Evolutionary conservation across 1,284 basidiomycete species (phyloP).

Genomic region (Wallemia ichthyophaga): DNA sequence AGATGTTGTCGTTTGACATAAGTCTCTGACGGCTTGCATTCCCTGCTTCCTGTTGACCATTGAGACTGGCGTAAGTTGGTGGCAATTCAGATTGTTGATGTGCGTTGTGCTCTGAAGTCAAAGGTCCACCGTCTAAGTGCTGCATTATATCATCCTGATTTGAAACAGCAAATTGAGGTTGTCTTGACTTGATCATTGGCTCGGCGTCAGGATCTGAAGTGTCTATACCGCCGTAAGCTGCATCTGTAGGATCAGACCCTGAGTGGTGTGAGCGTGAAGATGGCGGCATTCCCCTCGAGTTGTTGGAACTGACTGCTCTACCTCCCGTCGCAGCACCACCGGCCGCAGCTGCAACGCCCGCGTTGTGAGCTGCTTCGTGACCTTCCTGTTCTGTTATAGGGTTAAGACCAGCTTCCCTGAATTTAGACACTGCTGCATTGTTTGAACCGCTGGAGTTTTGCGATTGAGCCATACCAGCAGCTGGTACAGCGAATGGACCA

Average conservation of each 20-base stretch:
- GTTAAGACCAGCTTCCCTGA: not conserved
- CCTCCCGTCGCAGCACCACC: not conserved
- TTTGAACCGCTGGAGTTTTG: not conserved
- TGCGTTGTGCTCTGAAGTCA: not conserved
- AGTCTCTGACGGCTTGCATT: too few species aligned
- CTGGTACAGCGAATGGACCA: not conserved
- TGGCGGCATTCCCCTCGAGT: not conserved
- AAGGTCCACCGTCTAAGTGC: not conserved
- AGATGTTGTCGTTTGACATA: not conserved
- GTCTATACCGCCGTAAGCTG: not conserved
- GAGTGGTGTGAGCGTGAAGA: not conserved
- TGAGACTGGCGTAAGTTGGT: not conserved
- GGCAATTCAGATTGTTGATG: not conserved
- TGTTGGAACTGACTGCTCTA: too few species aligned
- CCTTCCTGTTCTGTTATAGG: not conserved
- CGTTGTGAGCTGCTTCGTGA: not conserved
- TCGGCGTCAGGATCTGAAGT: too few species aligned
- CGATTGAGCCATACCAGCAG: not conserved
- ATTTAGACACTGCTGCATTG: not conserved
- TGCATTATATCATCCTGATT: not conserved
- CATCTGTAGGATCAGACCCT: not conserved
- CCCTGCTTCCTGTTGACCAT: not conserved
- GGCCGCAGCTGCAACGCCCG: not conserved
- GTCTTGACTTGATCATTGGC: not conserved
- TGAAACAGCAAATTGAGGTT: not conserved